Evolutionary conservation across 805 yeast species (phyloP).

Genomic region (Metschnikowia peoriensis): DNA sequence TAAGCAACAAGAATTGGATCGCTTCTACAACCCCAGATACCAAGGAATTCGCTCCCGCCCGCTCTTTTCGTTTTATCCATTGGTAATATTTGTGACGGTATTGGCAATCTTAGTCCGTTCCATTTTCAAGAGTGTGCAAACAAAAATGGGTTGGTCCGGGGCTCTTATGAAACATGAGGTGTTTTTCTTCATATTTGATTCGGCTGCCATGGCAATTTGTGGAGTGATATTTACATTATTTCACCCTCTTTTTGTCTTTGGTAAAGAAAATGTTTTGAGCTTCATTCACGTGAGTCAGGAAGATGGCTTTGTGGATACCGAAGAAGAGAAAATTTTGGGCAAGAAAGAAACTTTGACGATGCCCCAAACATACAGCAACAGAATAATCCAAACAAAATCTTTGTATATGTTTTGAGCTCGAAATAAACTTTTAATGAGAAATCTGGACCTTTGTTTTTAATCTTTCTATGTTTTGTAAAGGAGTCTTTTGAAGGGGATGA

Average conservation of each 20-base stretch:
- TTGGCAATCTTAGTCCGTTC: constrained; percentile 30
- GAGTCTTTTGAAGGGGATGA: too few relatives aligned
- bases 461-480: too few relatives aligned
- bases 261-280: not conserved
- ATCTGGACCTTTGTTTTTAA: too few relatives aligned
- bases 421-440: too few relatives aligned
- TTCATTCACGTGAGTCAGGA: not conserved
- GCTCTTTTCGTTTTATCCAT: constrained; percentile 31
- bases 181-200: constrained; percentile 24
- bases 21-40: constrained; percentile 28
- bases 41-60: constrained; percentile 22
- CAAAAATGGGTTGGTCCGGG: constrained; percentile 37
- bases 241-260: constrained; percentile 27
- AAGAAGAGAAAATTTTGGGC: too few relatives aligned
- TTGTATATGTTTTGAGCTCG: too few relatives aligned
- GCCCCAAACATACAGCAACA: too few relatives aligned
- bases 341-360: too few relatives aligned
- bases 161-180: constrained; percentile 35
- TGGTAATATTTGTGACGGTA: constrained; percentile 32
- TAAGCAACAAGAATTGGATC: constrained; percentile 25
- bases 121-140: constrained; percentile 38
- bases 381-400: too few relatives aligned
- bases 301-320: too few relatives aligned
- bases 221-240: constrained; percentile 30
- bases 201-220: not conserved